Evolutionary conservation across 768 basidiomycete species (phyloP), one percentile per base, ranked within the genome.

Genomic region (Boletus rubescentipes): DNA sequence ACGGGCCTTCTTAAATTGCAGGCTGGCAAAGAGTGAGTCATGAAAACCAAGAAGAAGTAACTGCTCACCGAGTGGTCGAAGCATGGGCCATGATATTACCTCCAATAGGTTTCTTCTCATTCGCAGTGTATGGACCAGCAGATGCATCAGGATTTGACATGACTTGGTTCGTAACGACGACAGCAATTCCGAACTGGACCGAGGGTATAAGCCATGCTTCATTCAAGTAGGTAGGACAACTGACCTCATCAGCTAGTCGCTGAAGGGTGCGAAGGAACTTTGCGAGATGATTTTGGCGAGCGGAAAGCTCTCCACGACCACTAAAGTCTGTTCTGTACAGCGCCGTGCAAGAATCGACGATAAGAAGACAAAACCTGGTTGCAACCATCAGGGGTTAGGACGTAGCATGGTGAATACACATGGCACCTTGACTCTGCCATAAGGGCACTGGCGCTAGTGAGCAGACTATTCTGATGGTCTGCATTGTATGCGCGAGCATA

Each of bases 61-160:
- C 4, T 18, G 59, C 78, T 44, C 59, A 91, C 93, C 96, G 85
- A 42, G 96, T 98, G 16, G 97, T 98, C 1, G 94, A 95, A 9
- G 97, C 97, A 75, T 99, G 97, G 1, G 97, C 97, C 83, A 99
- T 89, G 65, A 99, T 99, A 71, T 99, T 99, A 21, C 96, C 96
- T 42, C 97, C 97, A 50, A 99, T 96, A 15, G 97, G 97, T 73
- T 99, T 99, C 80, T 97, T 96, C 73, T 93, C 90, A 64, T 97
- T 93, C 4, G 83, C 83, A 37, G 87, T 87, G 58, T 91, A 92
- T 18, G 92, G 91, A 12, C 90, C 89, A 44, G 92, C 92, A 4
- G 89, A 84, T 29, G 93, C 93, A 68, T 99, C 97, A 2, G 97
- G 96, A 53, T 86, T 95, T n/a, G 97, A 98, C 83, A 99, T 97